Percentiles rank a stretch among this genome's conserved stretches.
phyloP scores from a whole-genome alignment of 257 asterid species.

The Cordia subcordata region DNA sequence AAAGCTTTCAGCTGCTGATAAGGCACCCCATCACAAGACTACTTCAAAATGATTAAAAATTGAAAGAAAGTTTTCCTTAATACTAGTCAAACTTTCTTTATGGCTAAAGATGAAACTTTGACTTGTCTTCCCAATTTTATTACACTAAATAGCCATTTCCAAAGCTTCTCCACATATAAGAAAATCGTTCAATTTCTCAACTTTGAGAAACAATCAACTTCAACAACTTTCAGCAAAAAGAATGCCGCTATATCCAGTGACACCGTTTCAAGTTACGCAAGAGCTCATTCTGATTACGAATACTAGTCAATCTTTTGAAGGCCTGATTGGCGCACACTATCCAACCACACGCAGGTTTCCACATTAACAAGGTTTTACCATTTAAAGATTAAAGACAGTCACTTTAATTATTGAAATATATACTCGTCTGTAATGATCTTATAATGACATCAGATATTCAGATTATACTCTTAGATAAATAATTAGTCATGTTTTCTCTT shows the following conservation, averaged over 20 bases:
- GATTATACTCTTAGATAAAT: too few relatives aligned
- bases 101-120: neutral
- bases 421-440: too few relatives aligned
- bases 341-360: neutral
- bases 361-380: neutral
- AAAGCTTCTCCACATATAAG: neutral
- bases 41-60: neutral
- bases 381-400: neutral
- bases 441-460: too few relatives aligned
- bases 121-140: neutral
- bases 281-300: neutral
- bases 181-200: neutral
- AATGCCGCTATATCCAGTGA: neutral
- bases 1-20: neutral
- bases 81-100: neutral
- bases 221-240: neutral
- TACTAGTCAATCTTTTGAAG: neutral
- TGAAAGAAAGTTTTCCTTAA: too few relatives aligned
- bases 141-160: neutral
- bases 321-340: neutral
- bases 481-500: too few relatives aligned
- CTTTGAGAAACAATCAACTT: neutral
- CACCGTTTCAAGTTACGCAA: conserved; percentile 2
- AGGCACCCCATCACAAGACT: neutral
- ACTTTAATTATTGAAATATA: too few relatives aligned